Percentiles rank a stretch among this genome's conserved stretches.
These are phyloP conservation scores for Fusarium napiforme DNA, from an alignment of 2,329 filamentous ascomycete species.

Conservation along the genomic window DNA sequence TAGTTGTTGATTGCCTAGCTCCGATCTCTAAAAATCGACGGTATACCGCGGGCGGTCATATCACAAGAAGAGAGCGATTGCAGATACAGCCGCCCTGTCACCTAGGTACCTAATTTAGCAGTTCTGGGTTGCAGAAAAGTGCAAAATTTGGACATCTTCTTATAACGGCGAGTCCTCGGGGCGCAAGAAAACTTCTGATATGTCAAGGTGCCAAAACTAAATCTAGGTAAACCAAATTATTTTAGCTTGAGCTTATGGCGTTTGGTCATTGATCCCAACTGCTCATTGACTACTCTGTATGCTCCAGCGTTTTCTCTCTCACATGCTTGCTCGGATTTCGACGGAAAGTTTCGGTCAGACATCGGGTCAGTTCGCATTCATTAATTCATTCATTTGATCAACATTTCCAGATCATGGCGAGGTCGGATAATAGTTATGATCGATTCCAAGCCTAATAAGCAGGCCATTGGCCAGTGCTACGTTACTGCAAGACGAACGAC, in stretches of 20 bases:
- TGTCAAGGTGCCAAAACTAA: background rate
- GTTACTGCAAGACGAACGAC: background rate
- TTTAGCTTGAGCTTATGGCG: background rate
- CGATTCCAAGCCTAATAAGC: constrained; percentile 2
- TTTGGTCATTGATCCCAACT: background rate
- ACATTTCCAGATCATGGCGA: background rate
- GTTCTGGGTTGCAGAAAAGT: background rate
- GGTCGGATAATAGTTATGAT: background rate
- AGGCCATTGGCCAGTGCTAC: background rate
- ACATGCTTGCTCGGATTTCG: background rate
- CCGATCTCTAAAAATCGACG: background rate
- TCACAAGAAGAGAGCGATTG: background rate
- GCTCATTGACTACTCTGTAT: background rate
- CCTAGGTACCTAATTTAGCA: background rate
- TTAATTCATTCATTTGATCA: background rate
- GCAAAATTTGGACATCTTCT: background rate
- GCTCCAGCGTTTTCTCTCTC: background rate
- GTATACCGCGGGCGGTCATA: background rate
- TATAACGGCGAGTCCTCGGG: background rate
- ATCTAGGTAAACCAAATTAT: background rate
- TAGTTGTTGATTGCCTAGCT: background rate
- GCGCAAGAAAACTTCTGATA: background rate
- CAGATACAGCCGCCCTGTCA: background rate
- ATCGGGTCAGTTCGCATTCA: background rate
- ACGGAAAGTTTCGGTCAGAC: background rate